Conservation (phyloP, 345 rosid genomes). For the Moricandia arvensis region DNA sequence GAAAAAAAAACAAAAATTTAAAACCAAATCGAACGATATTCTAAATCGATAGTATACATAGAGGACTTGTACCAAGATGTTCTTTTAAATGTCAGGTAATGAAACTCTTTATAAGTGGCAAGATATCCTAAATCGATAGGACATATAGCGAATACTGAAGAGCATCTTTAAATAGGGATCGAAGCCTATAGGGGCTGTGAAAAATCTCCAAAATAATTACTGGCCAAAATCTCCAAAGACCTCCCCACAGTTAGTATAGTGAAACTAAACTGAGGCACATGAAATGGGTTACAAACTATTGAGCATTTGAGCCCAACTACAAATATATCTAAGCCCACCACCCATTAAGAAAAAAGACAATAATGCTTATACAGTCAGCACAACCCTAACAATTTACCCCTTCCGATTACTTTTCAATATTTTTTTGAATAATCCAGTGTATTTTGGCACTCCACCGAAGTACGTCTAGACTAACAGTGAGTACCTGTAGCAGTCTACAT, state of each 20-base stretch:
- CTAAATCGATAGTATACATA: not conserved
- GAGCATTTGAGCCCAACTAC: not conserved
- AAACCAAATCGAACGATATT: not conserved
- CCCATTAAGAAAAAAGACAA: slow-evolving; percentile 2
- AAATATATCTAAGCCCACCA: not conserved
- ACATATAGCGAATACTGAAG: not conserved
- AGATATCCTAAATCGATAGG: not conserved
- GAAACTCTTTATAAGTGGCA: not conserved
- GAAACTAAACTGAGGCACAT: not conserved
- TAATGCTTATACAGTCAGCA: not conserved
- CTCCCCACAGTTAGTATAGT: not conserved
- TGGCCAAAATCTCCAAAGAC: not conserved
- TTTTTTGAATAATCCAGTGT: too few species aligned
- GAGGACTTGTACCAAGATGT: not conserved
- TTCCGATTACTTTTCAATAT: too few species aligned
- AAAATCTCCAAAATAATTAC: not conserved
- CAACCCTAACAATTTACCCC: too few species aligned
- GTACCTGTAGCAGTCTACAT: too few species aligned
- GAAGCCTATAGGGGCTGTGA: not conserved
- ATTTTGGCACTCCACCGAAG: too few species aligned
- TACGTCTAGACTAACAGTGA: too few species aligned
- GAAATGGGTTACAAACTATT: not conserved
- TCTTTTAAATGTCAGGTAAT: not conserved
- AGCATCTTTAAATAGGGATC: not conserved
- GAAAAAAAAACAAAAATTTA: not conserved